Conservation (phyloP, 75 land plant genomes). For the Gnetum montanum region DNA sequence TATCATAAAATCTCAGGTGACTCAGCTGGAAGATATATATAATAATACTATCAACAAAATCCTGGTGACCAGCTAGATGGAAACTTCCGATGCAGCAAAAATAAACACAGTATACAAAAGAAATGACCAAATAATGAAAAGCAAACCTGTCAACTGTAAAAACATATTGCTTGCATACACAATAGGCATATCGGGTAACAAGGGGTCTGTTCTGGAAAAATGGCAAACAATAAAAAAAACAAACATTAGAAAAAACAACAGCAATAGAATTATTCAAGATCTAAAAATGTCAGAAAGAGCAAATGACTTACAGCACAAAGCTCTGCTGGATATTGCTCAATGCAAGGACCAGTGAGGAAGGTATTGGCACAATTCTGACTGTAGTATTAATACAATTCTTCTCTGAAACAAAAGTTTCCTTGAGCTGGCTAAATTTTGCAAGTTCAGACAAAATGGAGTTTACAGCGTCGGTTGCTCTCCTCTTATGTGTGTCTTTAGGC, state of each 20-base stretch:
- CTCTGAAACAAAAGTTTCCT: slow-evolving; percentile 35
- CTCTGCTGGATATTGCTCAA: slow-evolving; percentile 93
- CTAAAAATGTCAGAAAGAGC: neutral
- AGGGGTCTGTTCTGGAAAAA: slow-evolving; percentile 64
- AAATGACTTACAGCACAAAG: slow-evolving; percentile 88
- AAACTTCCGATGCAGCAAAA: too few species aligned
- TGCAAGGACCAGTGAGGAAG: slow-evolving; percentile 59
- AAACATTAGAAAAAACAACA: too few species aligned
- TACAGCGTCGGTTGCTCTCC: slow-evolving; percentile 36
- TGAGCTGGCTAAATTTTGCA: slow-evolving; percentile 41
- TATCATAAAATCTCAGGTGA: too few species aligned
- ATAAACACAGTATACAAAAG: too few species aligned
- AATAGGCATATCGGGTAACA: slow-evolving; percentile 80
- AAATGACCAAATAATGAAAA: too few species aligned
- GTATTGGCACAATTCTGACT: slow-evolving; percentile 22
- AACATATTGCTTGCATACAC: slow-evolving; percentile 90
- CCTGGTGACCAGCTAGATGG: too few species aligned
- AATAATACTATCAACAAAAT: too few species aligned
- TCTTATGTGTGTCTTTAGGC: slow-evolving; percentile 52
- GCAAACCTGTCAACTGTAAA: slow-evolving; percentile 68
- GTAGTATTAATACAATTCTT: slow-evolving; percentile 25
- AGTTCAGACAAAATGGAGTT: slow-evolving; percentile 44
- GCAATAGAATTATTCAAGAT: neutral
- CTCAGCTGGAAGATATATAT: too few species aligned
- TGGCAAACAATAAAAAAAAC: neutral